Conservation (phyloP, 352 stramenopile species). For the Pythium phragmiticola region DNA sequence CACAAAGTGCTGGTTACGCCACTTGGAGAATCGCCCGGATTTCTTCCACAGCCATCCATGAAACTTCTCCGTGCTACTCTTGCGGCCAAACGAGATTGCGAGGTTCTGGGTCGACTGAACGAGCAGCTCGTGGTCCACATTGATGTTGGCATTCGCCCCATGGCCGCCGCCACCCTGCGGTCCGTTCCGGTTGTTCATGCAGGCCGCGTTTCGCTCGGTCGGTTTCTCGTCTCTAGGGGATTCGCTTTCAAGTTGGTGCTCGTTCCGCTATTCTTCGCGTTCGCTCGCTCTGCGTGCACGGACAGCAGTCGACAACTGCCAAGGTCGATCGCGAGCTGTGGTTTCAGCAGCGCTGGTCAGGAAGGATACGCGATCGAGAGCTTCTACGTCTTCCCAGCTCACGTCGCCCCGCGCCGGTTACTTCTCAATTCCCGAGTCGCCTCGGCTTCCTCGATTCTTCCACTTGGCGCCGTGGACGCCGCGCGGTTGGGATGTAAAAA, state of each 20-base stretch:
- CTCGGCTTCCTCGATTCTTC: constrained; percentile 26
- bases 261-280: not conserved
- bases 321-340: constrained; percentile 1
- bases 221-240: not conserved
- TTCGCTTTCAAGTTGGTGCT: not conserved
- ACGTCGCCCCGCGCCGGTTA: constrained; percentile 14
- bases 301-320: constrained; percentile 7
- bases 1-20: constrained; percentile 85
- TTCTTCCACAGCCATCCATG: constrained; percentile 86
- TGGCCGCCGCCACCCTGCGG: constrained; percentile 21
- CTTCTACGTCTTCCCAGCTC: constrained; percentile 11
- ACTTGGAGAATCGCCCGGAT: constrained; percentile 74
- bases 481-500: constrained; percentile 29
- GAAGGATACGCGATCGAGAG: constrained; percentile 5
- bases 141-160: constrained; percentile 31
- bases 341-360: constrained; percentile 10
- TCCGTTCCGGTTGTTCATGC: constrained; percentile 29
- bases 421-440: constrained; percentile 23
- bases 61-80: constrained; percentile 66
- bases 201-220: constrained; percentile 5
- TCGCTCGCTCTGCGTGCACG: not conserved
- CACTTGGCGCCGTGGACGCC: constrained; percentile 2
- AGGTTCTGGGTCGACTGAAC: constrained; percentile 78
- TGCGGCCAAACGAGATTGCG: constrained; percentile 66
- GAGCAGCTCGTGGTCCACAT: constrained; percentile 84